These are phyloP conservation scores for Kockovaella imperatae DNA, from an alignment of 768 basidiomycete species.

Conservation along the genomic window DNA sequence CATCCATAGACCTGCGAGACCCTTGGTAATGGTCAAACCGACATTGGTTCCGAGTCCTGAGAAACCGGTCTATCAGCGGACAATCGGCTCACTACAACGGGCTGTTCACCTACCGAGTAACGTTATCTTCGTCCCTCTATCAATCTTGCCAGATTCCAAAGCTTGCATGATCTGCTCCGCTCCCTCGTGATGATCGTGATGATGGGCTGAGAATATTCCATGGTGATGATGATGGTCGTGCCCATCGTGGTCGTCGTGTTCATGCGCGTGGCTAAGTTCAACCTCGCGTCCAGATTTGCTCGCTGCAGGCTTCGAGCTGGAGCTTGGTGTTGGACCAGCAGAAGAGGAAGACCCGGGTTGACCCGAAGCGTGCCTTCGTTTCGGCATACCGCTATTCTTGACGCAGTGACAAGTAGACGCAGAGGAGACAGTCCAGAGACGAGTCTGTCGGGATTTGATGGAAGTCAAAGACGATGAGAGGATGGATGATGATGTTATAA, in stretches of 20 bases:
- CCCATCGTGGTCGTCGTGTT: slow-evolving; percentile 10
- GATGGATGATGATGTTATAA: too few species aligned
- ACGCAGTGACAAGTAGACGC: too few species aligned
- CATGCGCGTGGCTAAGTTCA: slow-evolving; percentile 6
- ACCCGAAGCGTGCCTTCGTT: too few species aligned
- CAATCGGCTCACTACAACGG: not conserved
- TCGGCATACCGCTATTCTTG: too few species aligned
- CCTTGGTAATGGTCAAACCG: slow-evolving; percentile 72
- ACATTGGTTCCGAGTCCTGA: slow-evolving; percentile 72
- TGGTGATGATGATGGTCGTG: slow-evolving; percentile 16
- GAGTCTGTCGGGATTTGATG: too few species aligned
- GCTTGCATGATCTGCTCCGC: slow-evolving; percentile 41
- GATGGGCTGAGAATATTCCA: slow-evolving; percentile 33
- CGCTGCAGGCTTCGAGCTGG: too few species aligned
- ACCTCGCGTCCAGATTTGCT: too few species aligned
- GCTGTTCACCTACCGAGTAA: slow-evolving; percentile 27
- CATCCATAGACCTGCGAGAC: slow-evolving; percentile 73
- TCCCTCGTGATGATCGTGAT: slow-evolving; percentile 41
- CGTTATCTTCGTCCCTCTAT: slow-evolving; percentile 42
- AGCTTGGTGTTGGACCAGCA: too few species aligned
- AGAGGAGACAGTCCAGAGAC: too few species aligned
- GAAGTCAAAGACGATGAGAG: too few species aligned
- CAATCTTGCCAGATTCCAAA: slow-evolving; percentile 23
- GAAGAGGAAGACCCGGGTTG: too few species aligned
- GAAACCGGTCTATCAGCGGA: not conserved